Base-by-base conservation (phyloP, 2,329 filamentous ascomycete species). In the Aphanocladium album region DNA sequence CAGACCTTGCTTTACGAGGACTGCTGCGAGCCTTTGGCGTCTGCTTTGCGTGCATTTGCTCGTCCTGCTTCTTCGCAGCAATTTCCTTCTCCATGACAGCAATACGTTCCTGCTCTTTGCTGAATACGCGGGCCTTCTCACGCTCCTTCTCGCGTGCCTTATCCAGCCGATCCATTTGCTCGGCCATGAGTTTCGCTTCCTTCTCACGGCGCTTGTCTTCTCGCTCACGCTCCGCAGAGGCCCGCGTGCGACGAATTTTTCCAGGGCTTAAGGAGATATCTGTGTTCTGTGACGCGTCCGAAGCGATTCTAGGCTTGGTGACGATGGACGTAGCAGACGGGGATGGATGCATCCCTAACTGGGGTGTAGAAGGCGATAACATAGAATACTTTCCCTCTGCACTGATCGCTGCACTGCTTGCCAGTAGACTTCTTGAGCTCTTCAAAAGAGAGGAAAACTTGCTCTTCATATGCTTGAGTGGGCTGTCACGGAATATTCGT, bases 361-460 rank as follows among this genome's bases (percentile, higher is more conserved):
- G 77, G 16, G 74, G 71, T 6, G 75, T 74, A 3, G 83, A 81
- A 3, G 85, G 81, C 4, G 84, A 86, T 21, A 85, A 69, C 7
- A 86, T 69, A 3, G 80, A 81, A 0, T 80, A 78, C 66, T 87
- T 88, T 8, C 83, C 82, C 65, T 88, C 85, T 0, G 84, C 84
- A 66, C 84, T 87, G 41, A 84, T 75, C 17, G 81, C 83, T 2
- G 84, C 85, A 66, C 85, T 93, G 66, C 89, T 96, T 19, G 89
- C 91, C 64, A 97, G 88, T 53, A 97, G 83, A 16, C 89, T 90
- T 72, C 90, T 93, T 4, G 93, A 95, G 60, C 88, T 90, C 74
- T 92, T 93, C 67, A 97, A 80, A 62, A 96, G 92, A 11, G 93
- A 96, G 51, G 93, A 96, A 52, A 98, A 80, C 71, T 92, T 96